These are phyloP conservation scores for Sarocladium kiliense DNA, from an alignment of 2,329 filamentous ascomycete genomes.

Conservation along the genomic window DNA sequence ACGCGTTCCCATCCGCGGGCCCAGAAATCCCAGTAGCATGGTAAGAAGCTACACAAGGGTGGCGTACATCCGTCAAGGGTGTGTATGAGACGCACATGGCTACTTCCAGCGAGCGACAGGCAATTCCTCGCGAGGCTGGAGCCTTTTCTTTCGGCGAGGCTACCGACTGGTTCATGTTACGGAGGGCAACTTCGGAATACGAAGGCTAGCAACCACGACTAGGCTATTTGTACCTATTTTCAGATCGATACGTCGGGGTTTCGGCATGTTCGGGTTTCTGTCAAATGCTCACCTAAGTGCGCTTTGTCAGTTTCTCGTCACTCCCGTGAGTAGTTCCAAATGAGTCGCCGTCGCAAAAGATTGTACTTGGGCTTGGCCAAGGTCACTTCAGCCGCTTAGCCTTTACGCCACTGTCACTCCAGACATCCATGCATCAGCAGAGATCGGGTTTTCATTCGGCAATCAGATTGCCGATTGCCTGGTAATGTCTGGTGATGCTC, in stretches of 20 bases:
- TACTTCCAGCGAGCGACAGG: not conserved
- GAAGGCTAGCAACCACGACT: not conserved
- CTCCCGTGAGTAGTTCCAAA: not conserved
- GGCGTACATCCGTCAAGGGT: too few species aligned
- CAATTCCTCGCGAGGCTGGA: not conserved
- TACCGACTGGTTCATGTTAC: conserved; percentile 1
- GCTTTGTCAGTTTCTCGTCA: not conserved
- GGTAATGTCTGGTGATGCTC: too few species aligned
- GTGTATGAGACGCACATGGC: not conserved
- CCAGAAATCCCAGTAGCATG: not conserved
- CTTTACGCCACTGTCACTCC: not conserved
- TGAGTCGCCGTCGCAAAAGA: not conserved
- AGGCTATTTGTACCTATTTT: not conserved
- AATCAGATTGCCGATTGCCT: not conserved
- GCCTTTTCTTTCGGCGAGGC: not conserved
- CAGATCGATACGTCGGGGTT: not conserved
- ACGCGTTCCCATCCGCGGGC: not conserved
- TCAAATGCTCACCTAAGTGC: too few species aligned
- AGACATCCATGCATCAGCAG: not conserved
- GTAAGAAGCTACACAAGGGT: not conserved
- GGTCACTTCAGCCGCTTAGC: not conserved
- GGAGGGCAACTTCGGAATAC: not conserved
- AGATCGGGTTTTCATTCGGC: not conserved
- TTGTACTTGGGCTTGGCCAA: not conserved
- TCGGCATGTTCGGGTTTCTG: not conserved